These are phyloP conservation scores for Aspergillus olivimuriae DNA, from an alignment of 495 filamentous ascomycete species.

Conservation along the genomic window DNA sequence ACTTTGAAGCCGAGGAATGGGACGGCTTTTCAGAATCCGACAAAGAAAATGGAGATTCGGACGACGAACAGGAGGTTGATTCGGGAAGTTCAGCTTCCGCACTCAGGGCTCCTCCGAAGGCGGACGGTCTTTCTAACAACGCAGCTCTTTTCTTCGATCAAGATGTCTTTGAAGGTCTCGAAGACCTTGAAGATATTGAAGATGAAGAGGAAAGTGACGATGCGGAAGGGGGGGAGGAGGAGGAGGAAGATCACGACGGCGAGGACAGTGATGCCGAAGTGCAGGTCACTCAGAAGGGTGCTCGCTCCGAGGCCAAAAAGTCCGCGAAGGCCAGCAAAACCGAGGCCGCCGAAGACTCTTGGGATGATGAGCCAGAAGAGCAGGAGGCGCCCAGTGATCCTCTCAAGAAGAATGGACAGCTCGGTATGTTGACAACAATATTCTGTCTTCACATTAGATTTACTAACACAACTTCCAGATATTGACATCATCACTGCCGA, in stretches of 20 bases:
- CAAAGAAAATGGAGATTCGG: constrained; percentile 51
- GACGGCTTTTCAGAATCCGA: constrained; percentile 73
- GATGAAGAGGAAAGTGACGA: constrained; percentile 22
- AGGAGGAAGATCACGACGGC: constrained; percentile 12
- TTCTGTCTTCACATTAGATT: background rate
- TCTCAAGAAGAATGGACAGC: constrained; percentile 59
- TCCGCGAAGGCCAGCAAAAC: constrained; percentile 39
- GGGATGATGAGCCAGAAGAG: constrained; percentile 57
- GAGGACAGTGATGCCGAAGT: background rate
- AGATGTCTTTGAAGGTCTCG: constrained; percentile 84
- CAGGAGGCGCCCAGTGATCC: constrained; percentile 47
- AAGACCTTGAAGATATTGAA: constrained; percentile 42
- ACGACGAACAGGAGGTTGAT: constrained; percentile 51
- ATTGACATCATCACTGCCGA: constrained; percentile 99
- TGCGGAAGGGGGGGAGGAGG: constrained; percentile 13
- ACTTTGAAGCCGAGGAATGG: constrained; percentile 83
- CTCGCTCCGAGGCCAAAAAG: constrained; percentile 14
- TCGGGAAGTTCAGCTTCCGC: no score
- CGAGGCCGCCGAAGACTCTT: constrained; percentile 43
- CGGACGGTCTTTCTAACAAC: constrained; percentile 64
- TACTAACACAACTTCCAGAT: constrained; percentile 48
- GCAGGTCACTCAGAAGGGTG: background rate
- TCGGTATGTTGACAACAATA: constrained; percentile 46
- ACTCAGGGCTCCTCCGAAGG: constrained; percentile 35
- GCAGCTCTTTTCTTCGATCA: constrained; percentile 90